Base-by-base conservation (phyloP, 371 early-diverging fungal species). In the Dichotomocladium elegans region DNA sequence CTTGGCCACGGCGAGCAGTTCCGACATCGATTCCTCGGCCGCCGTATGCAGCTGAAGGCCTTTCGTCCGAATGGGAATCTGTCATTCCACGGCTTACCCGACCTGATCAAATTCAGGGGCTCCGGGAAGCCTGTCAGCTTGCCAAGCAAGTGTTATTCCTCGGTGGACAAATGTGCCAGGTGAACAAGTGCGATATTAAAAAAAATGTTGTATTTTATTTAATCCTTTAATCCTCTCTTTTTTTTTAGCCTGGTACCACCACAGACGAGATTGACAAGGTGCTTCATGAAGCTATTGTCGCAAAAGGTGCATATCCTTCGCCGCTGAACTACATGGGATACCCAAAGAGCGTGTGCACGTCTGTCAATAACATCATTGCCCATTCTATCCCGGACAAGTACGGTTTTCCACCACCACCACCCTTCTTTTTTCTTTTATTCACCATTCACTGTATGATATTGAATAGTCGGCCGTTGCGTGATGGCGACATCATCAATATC, bases 361-460 rank as follows among this genome's bases (percentile, higher is more conserved):
- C 90, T 11, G 74, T 95, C 19, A 94, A 94, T 61, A 93, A 95
- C 60, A 84, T 94, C 12, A 85, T 95, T 41, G 90, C 90, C 9
- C 95, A 95, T 63, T 95, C 95, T 0, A 93, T 95, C 51, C 95
- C 95, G 3, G 94, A 95, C 58, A 67, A 75, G 80, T 81, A 67
- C 56, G 76, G 10, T 17, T 43, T 22, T 41, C 10, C 37, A 34
- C 34, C 1, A 33, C 1, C 10, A n/a, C 34, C 34, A 10, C 34
- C 1, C 25, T 47, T 33, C 35, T 21, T 19, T 35, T 30, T 17
- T 11, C 9, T 31, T 25, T 55, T 19, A 8, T 26, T 22, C 0
- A 42, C 29, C 19, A 41, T 21, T 44, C 2, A 17, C 11, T 41
- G 34, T 26, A 8, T 21, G 12, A 19, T 15, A 31, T 24, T n/a